Percentiles rank a stretch among this genome's conserved stretches.
Evolutionary conservation across 2,329 filamentous ascomycete species (phyloP).

Genomic region (Sarocladiaceae sp.): DNA sequence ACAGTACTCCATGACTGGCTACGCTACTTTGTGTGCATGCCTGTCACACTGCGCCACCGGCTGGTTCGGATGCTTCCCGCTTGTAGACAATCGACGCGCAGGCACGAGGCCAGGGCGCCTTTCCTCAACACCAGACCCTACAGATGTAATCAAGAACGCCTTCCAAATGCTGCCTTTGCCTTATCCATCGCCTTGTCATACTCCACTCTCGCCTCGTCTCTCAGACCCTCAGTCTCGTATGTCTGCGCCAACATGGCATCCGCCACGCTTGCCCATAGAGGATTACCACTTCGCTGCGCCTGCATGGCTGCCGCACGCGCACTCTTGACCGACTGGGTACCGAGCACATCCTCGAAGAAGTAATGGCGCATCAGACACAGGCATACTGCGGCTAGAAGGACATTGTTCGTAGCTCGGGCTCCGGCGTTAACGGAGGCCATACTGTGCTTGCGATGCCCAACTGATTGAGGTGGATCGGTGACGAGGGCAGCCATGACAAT

Average conservation of each 20-base stretch:
- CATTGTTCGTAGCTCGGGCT: slow-evolving; percentile 64
- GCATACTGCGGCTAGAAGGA: slow-evolving; percentile 74
- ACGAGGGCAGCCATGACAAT: slow-evolving; percentile 65
- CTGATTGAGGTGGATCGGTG: slow-evolving; percentile 55
- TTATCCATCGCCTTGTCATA: slow-evolving; percentile 35
- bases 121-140: neutral
- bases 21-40: no score
- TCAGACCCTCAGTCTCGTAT: slow-evolving; percentile 64
- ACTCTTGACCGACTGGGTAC: slow-evolving; percentile 73
- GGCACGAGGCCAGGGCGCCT: no score
- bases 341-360: slow-evolving; percentile 77
- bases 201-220: slow-evolving; percentile 32
- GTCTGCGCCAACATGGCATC: slow-evolving; percentile 72
- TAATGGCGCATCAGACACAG: slow-evolving; percentile 79
- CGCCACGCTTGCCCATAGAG: slow-evolving; percentile 74
- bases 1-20: no score
- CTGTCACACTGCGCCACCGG: no score
- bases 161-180: slow-evolving; percentile 35
- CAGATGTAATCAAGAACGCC: slow-evolving; percentile 19
- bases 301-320: slow-evolving; percentile 62
- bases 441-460: slow-evolving; percentile 72
- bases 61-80: no score
- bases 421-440: slow-evolving; percentile 67
- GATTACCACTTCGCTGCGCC: slow-evolving; percentile 63
- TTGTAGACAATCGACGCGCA: no score